Percentiles rank a stretch among this genome's conserved stretches.
phyloP scores from a whole-genome alignment of 495 filamentous ascomycete species.

The Penicillium coffeae region DNA sequence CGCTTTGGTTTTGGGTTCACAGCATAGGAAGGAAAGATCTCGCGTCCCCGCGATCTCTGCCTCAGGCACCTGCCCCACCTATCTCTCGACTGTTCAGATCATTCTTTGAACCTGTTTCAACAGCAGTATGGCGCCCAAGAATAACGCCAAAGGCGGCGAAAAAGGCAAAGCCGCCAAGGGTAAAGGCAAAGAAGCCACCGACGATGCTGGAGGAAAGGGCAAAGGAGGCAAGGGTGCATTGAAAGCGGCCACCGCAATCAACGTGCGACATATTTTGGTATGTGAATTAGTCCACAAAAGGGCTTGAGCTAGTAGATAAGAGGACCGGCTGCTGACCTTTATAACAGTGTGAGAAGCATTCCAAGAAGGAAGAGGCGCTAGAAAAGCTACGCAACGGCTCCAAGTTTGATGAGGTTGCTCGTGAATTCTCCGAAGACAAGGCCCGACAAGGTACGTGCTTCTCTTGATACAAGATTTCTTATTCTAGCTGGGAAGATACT shows the following conservation, averaged over 20 bases:
- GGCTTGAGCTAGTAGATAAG: too few relatives aligned
- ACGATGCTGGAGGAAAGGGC: conserved; percentile 24
- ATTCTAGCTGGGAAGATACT: not conserved
- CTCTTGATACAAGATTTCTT: not conserved
- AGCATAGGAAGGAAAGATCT: not conserved
- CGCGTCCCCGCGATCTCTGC: conserved; percentile 11
- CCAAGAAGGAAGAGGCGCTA: conserved; percentile 83
- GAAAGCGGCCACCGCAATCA: conserved; percentile 76
- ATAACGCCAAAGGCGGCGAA: conserved; percentile 48
- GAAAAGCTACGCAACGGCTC: conserved; percentile 69
- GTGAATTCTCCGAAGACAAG: conserved; percentile 86
- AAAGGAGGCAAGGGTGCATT: conserved; percentile 39
- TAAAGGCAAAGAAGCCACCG: conserved; percentile 48
- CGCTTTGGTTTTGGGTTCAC: not conserved
- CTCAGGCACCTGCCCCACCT: conserved; percentile 24
- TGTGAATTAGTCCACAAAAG: conserved; percentile 21
- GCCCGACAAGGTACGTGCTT: conserved; percentile 65
- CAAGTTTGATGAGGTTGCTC: conserved; percentile 87
- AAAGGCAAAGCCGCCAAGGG: conserved; percentile 33
- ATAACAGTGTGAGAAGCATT: conserved; percentile 83
- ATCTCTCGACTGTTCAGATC: not conserved
- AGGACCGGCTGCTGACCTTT: too few relatives aligned
- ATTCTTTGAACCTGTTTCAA: not conserved
- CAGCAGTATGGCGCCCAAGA: conserved; percentile 50
- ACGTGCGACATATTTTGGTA: conserved; percentile 86